A percentile compares a stretch with the other conserved stretches of the same genome.
phyloP scores from a whole-genome alignment of 2,329 filamentous ascomycete species.

The Pseudonectria buxi region DNA sequence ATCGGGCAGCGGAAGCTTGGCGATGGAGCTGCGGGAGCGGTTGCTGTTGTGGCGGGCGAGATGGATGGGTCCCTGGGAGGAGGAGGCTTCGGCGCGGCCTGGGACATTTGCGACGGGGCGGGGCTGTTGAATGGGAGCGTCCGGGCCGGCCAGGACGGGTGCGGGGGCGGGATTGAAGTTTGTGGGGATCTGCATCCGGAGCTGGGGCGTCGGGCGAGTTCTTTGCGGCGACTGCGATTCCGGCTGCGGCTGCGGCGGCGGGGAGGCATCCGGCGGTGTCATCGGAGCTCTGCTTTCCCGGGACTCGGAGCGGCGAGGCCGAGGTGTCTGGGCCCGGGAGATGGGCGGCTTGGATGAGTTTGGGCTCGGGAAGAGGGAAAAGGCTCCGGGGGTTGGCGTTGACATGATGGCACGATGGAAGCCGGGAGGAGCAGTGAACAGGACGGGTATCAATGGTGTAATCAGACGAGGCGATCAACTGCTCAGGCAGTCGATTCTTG shows the following conservation, averaged over 20 bases:
- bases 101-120: constrained; percentile 37
- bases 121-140: constrained; percentile 29
- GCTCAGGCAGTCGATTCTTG: too few species aligned
- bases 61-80: constrained; percentile 43
- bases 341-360: constrained; percentile 28
- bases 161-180: constrained; percentile 27
- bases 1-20: constrained; percentile 43
- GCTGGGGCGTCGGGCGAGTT: constrained; percentile 26
- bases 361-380: constrained; percentile 52
- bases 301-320: constrained; percentile 31
- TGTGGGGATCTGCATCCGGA: constrained; percentile 27
- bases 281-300: constrained; percentile 27
- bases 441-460: too few species aligned
- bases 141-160: too few species aligned
- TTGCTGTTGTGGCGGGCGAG: constrained; percentile 43
- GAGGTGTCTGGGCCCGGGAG: constrained; percentile 34
- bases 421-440: too few species aligned
- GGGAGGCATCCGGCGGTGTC: constrained; percentile 23
- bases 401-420: constrained; percentile 28
- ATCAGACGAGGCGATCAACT: too few species aligned
- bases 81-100: constrained; percentile 42
- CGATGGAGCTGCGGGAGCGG: constrained; percentile 49
- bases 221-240: constrained; percentile 23
- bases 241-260: constrained; percentile 10
- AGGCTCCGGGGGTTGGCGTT: constrained; percentile 38